These are phyloP conservation scores for Melastoma malabathricum DNA, from an alignment of 345 rosid species.

Conservation along the genomic window DNA sequence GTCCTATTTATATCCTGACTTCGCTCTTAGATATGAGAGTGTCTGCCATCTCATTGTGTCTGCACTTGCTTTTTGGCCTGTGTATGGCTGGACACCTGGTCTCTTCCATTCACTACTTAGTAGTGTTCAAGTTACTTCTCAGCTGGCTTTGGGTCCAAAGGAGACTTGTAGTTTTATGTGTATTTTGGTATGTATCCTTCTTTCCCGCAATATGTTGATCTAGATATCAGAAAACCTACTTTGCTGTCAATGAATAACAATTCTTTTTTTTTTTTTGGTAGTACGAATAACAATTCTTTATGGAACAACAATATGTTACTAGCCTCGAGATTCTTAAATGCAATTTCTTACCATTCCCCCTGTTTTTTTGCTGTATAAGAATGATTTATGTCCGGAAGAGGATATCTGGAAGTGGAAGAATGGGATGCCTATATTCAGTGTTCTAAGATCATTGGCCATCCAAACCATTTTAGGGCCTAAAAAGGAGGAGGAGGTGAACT, in stretches of 20 bases:
- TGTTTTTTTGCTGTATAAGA: constrained; percentile 37
- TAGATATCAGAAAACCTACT: too few relatives aligned
- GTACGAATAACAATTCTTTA: too few relatives aligned
- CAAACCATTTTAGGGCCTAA: constrained; percentile 73
- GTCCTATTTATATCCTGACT: constrained; percentile 72
- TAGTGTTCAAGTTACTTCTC: constrained; percentile 57
- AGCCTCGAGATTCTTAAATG: background rate
- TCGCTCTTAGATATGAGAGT: constrained; percentile 91
- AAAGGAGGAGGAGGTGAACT: constrained; percentile 70
- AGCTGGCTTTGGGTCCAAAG: constrained; percentile 80
- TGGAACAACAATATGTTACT: too few relatives aligned
- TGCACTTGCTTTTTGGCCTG: constrained; percentile 91
- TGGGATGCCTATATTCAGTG: constrained; percentile 82
- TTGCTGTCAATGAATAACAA: too few relatives aligned
- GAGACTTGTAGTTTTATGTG: constrained; percentile 91
- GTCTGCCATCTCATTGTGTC: constrained; percentile 89
- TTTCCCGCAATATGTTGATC: too few relatives aligned
- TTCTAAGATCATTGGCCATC: constrained; percentile 71
- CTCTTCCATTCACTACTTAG: constrained; percentile 77
- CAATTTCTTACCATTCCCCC: constrained; percentile 6
- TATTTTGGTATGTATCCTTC: constrained; percentile 57
- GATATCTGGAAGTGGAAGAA: constrained; percentile 87
- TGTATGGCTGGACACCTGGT: constrained; percentile 90
- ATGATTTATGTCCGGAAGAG: constrained; percentile 87
- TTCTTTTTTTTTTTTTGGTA: too few relatives aligned